Evolutionary conservation across 495 filamentous ascomycete species (phyloP).

Genomic region (Lophiostoma macrostomum): DNA sequence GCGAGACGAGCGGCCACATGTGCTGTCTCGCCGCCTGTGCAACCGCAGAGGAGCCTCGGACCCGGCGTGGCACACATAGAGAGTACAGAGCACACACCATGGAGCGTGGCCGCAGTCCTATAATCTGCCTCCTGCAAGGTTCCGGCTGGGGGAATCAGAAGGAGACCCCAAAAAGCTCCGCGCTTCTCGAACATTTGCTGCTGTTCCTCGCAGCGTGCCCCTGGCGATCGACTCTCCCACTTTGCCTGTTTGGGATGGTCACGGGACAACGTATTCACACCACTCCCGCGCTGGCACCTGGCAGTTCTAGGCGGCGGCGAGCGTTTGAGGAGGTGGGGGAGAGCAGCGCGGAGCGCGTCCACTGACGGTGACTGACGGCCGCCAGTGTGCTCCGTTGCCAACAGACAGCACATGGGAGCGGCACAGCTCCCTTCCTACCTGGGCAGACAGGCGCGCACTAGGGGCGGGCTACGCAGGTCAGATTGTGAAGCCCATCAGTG

Average conservation of each 20-base stretch:
- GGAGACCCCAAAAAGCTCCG: too few relatives aligned
- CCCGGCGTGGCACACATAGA: too few relatives aligned
- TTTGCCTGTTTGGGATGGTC: neutral
- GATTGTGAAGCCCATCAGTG: neutral
- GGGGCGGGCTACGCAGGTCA: neutral
- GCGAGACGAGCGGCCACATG: too few relatives aligned
- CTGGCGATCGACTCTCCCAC: constrained; percentile 4
- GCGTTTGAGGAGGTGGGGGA: neutral
- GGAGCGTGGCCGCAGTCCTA: too few relatives aligned
- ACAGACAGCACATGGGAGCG: neutral
- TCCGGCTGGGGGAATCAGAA: too few relatives aligned
- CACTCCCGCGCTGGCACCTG: neutral
- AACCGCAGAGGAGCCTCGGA: too few relatives aligned
- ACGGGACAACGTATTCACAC: neutral
- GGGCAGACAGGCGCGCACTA: neutral
- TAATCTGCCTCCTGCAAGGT: too few relatives aligned
- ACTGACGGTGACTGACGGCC: neutral
- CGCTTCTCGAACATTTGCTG: too few relatives aligned
- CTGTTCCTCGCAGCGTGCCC: constrained; percentile 4
- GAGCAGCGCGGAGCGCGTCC: neutral
- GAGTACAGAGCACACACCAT: too few relatives aligned
- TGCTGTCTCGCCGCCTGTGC: too few relatives aligned
- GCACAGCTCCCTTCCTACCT: neutral
- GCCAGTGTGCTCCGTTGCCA: neutral
- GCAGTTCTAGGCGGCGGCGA: neutral